These are phyloP conservation scores for Hypsizygus marmoreus DNA, from an alignment of 768 basidiomycete species.

Conservation along the genomic window DNA sequence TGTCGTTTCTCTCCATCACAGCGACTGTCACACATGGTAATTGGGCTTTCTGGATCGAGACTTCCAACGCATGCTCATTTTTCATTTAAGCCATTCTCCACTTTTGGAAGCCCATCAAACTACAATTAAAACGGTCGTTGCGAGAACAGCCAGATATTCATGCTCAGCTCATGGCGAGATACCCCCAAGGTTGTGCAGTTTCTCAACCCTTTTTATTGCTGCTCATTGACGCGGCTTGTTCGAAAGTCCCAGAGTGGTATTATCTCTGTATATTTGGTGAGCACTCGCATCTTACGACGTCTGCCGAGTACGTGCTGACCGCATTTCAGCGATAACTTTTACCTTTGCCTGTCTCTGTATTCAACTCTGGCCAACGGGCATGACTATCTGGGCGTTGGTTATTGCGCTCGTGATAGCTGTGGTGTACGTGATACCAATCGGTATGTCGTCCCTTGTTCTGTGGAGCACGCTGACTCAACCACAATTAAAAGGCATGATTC, in stretches of 20 bases:
- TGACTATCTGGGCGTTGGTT: constrained; percentile 70
- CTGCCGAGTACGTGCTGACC: neutral
- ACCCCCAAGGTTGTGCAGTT: constrained; percentile 49
- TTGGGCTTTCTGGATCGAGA: neutral
- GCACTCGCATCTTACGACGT: constrained; percentile 10
- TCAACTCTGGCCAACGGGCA: constrained; percentile 63
- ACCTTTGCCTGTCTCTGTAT: constrained; percentile 63
- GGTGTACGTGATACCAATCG: constrained; percentile 72
- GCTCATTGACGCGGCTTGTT: too few relatives aligned
- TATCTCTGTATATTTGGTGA: constrained; percentile 52
- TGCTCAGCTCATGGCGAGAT: constrained; percentile 57
- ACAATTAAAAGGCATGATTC: constrained; percentile 54
- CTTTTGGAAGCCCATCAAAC: constrained; percentile 59
- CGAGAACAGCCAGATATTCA: constrained; percentile 64
- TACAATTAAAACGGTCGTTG: constrained; percentile 50
- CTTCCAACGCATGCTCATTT: neutral
- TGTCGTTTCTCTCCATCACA: constrained; percentile 64
- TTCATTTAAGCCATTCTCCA: constrained; percentile 41
- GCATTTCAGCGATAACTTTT: constrained; percentile 47
- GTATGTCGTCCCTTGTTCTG: constrained; percentile 31
- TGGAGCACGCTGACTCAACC: neutral
- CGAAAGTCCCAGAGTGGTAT: constrained; percentile 64
- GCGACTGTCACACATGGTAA: constrained; percentile 51
- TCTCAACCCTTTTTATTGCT: neutral
- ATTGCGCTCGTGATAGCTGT: constrained; percentile 49